phyloP scores from a whole-genome alignment of 2,329 filamentous ascomycete species.

The Knufia petricola region DNA sequence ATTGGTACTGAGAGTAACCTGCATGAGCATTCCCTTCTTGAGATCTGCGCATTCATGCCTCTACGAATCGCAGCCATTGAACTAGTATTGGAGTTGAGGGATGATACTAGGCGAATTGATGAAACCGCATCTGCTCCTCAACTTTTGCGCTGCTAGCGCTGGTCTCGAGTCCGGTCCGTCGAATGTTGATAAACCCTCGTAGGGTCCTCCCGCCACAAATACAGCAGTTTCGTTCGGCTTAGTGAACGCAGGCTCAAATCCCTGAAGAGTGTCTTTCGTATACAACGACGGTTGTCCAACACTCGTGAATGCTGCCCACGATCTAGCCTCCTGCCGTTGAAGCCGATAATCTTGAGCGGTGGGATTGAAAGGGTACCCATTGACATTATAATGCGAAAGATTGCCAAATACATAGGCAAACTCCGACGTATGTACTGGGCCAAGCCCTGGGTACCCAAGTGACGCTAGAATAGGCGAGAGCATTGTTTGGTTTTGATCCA shows the following conservation, averaged over 20 bases:
- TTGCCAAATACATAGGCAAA: slow-evolving; percentile 46
- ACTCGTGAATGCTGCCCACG: slow-evolving; percentile 2
- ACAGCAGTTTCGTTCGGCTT: neutral
- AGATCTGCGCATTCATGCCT: no score
- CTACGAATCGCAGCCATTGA: neutral
- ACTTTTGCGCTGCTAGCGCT: slow-evolving; percentile 1
- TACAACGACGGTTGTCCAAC: slow-evolving; percentile 4
- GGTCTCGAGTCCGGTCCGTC: neutral
- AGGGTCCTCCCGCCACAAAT: slow-evolving; percentile 4
- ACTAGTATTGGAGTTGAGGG: slow-evolving; percentile 8
- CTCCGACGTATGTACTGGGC: slow-evolving; percentile 44
- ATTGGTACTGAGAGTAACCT: no score
- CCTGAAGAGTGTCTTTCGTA: slow-evolving; percentile 2
- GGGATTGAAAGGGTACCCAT: slow-evolving; percentile 16
- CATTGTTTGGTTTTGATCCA: slow-evolving; percentile 48
- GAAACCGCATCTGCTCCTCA: slow-evolving; percentile 5
- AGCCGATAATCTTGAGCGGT: slow-evolving; percentile 4
- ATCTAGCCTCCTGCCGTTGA: neutral
- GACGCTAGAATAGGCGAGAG: slow-evolving; percentile 36
- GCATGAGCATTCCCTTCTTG: no score
- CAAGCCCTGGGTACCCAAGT: slow-evolving; percentile 31
- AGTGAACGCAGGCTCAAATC: neutral
- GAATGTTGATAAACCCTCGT: neutral
- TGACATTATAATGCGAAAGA: slow-evolving; percentile 35
- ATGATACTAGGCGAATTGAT: slow-evolving; percentile 6